Base-by-base conservation (phyloP, 805 yeast genomes). In the Candida anglica region DNA sequence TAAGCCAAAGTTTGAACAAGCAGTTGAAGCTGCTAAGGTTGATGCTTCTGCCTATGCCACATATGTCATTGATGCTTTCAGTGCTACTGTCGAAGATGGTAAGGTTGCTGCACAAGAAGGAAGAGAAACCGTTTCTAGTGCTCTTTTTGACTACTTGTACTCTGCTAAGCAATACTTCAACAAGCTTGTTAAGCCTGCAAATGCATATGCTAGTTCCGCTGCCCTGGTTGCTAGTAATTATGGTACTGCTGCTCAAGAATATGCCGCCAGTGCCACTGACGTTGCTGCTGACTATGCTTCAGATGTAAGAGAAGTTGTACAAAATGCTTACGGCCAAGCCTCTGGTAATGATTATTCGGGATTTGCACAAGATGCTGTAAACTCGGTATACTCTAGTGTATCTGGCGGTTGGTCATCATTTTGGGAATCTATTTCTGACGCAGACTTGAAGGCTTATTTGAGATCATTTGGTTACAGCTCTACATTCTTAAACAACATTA, bases 361-460 rank as follows among this genome's bases (percentile, higher is more conserved):
- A n/a, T 16, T 27, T 8, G 30, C 30, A 4, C 30, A 27, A 27
- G 30, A 27, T 6, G 22, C 16, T 17, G 16, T 27, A 21, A 27
- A 17, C 15, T 13, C 15, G 16, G 30, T 15, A 6, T 30, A 21
- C 19, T 9, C 19, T 15, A 16, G 32, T 16, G 24, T 30, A 6
- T 9, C 32, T 7, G 8, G 18, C 10, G 25, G 25, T 11, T 30
- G 32, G 32, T 11, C 27, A 9, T 9, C 7, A n/a, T 30, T 30
- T n/a, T 30, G 32, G 32, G 20, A 19, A 5, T 17, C 9, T n/a
- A 10, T 30, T 11, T 56, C 72, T 2, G 56, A 54, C 13, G 60
- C 60, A 16, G 78, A 73, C 36, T 48, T 73, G 36, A 54, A 42
- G 28, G 40, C 57, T 11, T 73, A 71, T 42, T 46, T 73, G 37